These are phyloP conservation scores for Isabelozyma rhagii DNA, from an alignment of 805 yeast species.

Conservation along the genomic window DNA sequence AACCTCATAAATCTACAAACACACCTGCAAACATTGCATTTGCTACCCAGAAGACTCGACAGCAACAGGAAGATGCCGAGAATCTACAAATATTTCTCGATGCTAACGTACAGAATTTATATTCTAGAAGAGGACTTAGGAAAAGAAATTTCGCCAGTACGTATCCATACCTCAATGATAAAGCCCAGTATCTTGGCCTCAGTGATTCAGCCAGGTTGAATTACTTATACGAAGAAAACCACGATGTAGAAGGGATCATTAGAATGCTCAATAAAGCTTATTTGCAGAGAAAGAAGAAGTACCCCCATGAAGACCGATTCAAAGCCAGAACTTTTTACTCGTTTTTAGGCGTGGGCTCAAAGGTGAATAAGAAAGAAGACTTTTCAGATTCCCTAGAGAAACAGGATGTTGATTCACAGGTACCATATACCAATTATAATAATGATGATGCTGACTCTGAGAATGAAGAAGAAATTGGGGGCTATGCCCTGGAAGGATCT, in stretches of 20 bases:
- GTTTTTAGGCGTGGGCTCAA: conserved; percentile 24
- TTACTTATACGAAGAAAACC: conserved; percentile 33
- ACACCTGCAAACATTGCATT: background rate
- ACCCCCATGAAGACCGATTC: conserved; percentile 39
- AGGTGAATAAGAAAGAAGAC: background rate
- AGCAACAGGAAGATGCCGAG: background rate
- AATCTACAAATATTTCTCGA: background rate
- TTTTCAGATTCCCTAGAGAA: background rate
- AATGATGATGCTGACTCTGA: background rate
- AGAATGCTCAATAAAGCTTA: conserved; percentile 35
- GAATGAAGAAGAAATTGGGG: background rate
- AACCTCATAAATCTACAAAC: too few species aligned
- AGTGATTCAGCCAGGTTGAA: conserved; percentile 33
- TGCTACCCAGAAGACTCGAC: background rate
- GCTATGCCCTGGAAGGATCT: background rate
- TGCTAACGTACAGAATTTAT: background rate
- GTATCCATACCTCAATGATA: conserved; percentile 44
- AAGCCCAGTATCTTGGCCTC: conserved; percentile 42
- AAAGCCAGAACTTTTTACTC: conserved; percentile 35
- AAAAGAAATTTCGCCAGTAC: conserved; percentile 42
- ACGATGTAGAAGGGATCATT: conserved; percentile 29
- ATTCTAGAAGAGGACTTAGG: conserved; percentile 27
- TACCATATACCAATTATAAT: background rate
- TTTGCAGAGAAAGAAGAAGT: conserved; percentile 22
- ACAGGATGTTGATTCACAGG: background rate